Percentiles rank a stretch among this genome's conserved stretches.
Conservation (phyloP, 1,284 basidiomycete genomes). For the Megacollybia platyphylla region DNA sequence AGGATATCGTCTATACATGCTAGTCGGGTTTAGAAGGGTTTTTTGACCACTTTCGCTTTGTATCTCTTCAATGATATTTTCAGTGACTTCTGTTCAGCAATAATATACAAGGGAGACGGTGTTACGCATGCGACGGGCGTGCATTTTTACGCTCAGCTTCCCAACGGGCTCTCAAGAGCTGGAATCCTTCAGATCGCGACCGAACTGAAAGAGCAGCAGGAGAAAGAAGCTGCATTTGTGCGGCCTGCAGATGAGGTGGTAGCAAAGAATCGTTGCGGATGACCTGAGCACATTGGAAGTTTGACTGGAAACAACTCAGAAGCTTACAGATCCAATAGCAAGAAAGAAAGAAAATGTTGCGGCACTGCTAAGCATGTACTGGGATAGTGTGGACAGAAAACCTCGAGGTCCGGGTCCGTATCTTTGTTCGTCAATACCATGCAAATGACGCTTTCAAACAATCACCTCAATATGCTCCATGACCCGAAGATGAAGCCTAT, state of each 20-base stretch:
- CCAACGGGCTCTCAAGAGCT: slow-evolving; percentile 60
- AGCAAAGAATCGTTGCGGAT: slow-evolving; percentile 58
- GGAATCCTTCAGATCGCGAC: slow-evolving; percentile 52
- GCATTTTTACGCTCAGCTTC: slow-evolving; percentile 37
- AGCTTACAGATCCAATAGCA: slow-evolving; percentile 66
- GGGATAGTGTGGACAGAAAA: slow-evolving; percentile 75
- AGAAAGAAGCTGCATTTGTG: slow-evolving; percentile 40
- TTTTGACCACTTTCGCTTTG: no score
- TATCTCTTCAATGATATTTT: no score
- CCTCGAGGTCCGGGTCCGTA: slow-evolving; percentile 83
- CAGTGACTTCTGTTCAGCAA: no score
- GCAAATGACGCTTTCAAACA: slow-evolving; percentile 2
- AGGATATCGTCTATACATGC: no score
- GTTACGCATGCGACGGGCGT: no score
- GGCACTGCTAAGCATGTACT: slow-evolving; percentile 88
- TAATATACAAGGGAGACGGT: no score
- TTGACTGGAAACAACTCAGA: slow-evolving; percentile 4
- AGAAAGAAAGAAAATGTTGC: slow-evolving; percentile 83
- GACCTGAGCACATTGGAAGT: slow-evolving; percentile 31
- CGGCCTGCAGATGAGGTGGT: slow-evolving; percentile 46
- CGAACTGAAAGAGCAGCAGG: slow-evolving; percentile 32
- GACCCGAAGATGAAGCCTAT: slow-evolving; percentile 95
- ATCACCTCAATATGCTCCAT: slow-evolving; percentile 79
- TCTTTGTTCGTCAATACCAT: slow-evolving; percentile 23
- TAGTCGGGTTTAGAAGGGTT: no score